These are phyloP conservation scores for Emiliania huxleyi DNA, from an alignment of 78 protist species.

Conservation along the genomic window DNA sequence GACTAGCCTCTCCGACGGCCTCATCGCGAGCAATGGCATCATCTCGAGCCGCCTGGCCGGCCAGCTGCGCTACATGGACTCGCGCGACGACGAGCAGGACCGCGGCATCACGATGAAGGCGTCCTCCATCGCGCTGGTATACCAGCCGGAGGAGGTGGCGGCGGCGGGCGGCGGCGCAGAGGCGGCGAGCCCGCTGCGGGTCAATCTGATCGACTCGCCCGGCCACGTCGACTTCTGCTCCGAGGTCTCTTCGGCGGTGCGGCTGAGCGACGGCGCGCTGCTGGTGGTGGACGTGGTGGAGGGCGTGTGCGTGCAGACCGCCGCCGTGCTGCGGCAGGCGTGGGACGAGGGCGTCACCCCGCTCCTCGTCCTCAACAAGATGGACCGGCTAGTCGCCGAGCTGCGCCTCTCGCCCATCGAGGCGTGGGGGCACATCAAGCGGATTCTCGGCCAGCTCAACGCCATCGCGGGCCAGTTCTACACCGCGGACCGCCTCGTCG, in stretches of 20 bases:
- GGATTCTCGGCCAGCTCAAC: neutral
- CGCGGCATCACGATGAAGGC: conserved; percentile 97
- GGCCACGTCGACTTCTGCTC: conserved; percentile 90
- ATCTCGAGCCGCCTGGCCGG: conserved; percentile 87
- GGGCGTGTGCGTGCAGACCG: conserved; percentile 88
- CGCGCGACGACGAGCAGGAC: conserved; percentile 89
- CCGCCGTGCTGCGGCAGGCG: conserved; percentile 87
- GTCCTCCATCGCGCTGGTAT: conserved; percentile 80
- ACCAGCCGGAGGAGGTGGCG: neutral
- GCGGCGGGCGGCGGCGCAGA: neutral
- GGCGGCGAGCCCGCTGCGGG: neutral
- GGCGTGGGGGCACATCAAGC: conserved; percentile 74
- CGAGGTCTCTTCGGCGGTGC: conserved; percentile 80
- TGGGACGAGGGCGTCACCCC: conserved; percentile 79
- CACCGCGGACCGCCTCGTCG: neutral
- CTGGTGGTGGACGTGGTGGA: conserved; percentile 87
- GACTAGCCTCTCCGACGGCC: conserved; percentile 89
- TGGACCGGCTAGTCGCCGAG: conserved; percentile 87
- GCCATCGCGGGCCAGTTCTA: neutral
- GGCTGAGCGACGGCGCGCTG: conserved; percentile 80
- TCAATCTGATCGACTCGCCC: conserved; percentile 89
- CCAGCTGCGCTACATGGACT: conserved; percentile 83
- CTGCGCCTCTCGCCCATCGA: conserved; percentile 71
- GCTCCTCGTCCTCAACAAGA: conserved; percentile 90
- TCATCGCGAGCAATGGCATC: conserved; percentile 88